Evolutionary conservation across 208 protist species (phyloP).

Genomic region (Acanthamoeba healyi): DNA sequence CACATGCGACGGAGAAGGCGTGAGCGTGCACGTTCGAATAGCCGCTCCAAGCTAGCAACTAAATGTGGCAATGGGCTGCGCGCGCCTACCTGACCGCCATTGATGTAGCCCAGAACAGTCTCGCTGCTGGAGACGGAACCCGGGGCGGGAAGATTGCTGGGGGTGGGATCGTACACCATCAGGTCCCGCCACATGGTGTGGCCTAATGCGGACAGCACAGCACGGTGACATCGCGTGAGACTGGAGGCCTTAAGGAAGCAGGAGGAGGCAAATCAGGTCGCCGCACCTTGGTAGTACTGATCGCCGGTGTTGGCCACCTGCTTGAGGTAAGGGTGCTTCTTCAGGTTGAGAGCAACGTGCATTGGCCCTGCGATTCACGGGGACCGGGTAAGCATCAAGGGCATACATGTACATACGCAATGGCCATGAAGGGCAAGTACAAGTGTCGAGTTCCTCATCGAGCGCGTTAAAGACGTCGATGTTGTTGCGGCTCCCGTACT

Average conservation of each 20-base stretch:
- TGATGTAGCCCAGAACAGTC: not conserved
- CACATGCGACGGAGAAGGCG: not conserved
- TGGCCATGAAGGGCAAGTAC: not conserved
- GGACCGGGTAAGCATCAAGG: not conserved
- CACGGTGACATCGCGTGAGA: not conserved
- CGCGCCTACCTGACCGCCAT: not conserved
- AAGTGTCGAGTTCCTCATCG: slow-evolving; percentile 2
- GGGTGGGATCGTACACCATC: not conserved
- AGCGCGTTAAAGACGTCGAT: not conserved
- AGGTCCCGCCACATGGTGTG: slow-evolving; percentile 21
- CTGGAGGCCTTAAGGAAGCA: no score
- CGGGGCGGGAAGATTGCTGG: not conserved
- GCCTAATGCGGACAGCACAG: not conserved
- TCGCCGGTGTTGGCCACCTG: slow-evolving; percentile 18
- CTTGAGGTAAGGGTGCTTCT: slow-evolving; percentile 10
- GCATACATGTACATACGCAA: not conserved
- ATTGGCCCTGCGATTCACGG: not conserved
- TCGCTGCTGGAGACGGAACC: not conserved
- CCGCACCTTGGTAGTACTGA: not conserved
- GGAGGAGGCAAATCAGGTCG: no score
- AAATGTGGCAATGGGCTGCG: not conserved
- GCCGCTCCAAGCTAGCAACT: no score
- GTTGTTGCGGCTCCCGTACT: not conserved
- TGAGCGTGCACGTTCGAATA: no score
- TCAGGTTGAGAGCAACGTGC: not conserved